Evolutionary conservation across 2,329 filamentous ascomycete species (phyloP), one percentile per base, ranked within the genome.

Genomic region (Fusarium oxysporum): DNA sequence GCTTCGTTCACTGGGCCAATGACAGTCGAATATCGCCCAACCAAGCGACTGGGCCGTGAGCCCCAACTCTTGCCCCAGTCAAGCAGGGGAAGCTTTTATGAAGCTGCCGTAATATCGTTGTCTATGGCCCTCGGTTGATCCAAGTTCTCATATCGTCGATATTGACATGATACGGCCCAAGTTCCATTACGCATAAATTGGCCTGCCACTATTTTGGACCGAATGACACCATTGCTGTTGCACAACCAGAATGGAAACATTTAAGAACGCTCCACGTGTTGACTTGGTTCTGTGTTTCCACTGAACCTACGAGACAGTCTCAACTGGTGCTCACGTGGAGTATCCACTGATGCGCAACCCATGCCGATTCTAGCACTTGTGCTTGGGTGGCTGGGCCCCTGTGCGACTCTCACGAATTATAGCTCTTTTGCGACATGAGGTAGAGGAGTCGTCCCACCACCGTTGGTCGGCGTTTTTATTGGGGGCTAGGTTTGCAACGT

Each of bases 331-430:
- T 78, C 77, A 78, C 77, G 77, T 78, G 77, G 77, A 78, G 76
- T 77, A 68, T 60, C 77, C 77, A 78, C 77, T 76, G 77, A 78
- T 78, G 76, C 75, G 76, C 77, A 68, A 67, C 67, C 75, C 69
- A 77, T 77, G 72, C 65, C 62, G 70, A 72, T 76, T 76, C 71
- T 73, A 76, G 73, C 68, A 68, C 69, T 71, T 71, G 62, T 69
- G 63, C 64, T 66, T 65, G 70, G 68, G 73, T 76, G 72, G 75
- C 72, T 77, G 73, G 62, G 72, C 63, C 72, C 74, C 64, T 71
- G 75, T 75, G 65, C 69, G 43, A 73, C 70, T 53, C 51, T 64
- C 65, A 62, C 67, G 73, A 74, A 73, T 77, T 73, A 55, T 65
- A 70, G 69, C 66, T 62, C 63, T 45, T 70, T 60, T 67, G 67